A percentile compares a stretch with the other conserved stretches of the same genome.
Evolutionary conservation across 768 basidiomycete species (phyloP).

Genomic region (Lactifluus pinguis): DNA sequence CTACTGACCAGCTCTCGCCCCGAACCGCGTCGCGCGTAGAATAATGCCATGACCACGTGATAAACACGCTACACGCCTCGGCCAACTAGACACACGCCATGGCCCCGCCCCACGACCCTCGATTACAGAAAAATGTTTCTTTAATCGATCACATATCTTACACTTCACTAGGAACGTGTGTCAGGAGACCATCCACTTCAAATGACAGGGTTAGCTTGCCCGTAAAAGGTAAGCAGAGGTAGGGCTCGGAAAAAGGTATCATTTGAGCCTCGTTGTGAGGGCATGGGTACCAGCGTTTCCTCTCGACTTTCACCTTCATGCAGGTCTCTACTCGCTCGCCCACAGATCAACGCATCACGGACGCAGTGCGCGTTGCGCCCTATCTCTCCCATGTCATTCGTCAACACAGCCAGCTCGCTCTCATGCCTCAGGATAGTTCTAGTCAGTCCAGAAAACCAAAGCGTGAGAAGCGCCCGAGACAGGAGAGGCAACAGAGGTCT

Average conservation of each 20-base stretch:
- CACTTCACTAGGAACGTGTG: neutral
- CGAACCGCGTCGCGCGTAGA: neutral
- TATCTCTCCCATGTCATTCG: slow-evolving; percentile 50
- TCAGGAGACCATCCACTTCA: slow-evolving; percentile 5
- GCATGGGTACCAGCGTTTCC: slow-evolving; percentile 20
- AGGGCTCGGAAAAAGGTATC: slow-evolving; percentile 8
- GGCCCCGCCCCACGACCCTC: no score
- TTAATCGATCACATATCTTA: neutral
- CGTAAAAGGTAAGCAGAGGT: slow-evolving; percentile 11
- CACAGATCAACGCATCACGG: slow-evolving; percentile 21
- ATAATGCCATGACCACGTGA: neutral
- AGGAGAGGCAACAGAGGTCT: slow-evolving; percentile 8
- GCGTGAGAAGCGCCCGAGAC: slow-evolving; percentile 21
- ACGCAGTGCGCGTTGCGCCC: slow-evolving; percentile 33
- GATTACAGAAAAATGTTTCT: neutral
- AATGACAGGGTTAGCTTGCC: neutral
- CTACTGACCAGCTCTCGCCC: no score
- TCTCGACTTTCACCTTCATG: slow-evolving; percentile 18
- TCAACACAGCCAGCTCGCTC: slow-evolving; percentile 44
- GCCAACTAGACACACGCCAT: no score
- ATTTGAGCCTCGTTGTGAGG: slow-evolving; percentile 18
- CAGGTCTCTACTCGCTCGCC: slow-evolving; percentile 18
- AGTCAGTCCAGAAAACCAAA: slow-evolving; percentile 39
- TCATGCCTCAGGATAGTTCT: slow-evolving; percentile 42
- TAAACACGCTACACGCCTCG: neutral